These are phyloP conservation scores for Wickerhamiella bombiphila DNA, from an alignment of 805 yeast species.

Conservation along the genomic window DNA sequence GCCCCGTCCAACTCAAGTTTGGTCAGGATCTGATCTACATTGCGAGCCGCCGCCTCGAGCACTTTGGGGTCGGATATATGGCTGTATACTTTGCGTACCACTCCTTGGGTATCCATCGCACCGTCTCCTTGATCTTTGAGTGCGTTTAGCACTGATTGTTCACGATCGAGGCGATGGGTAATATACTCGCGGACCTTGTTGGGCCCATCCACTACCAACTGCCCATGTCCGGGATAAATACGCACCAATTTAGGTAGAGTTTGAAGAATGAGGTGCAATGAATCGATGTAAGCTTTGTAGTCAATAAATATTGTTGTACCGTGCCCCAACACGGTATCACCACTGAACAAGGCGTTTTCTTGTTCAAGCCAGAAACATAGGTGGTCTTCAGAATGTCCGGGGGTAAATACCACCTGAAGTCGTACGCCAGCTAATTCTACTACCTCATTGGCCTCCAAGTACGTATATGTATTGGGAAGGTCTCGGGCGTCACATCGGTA, in stretches of 20 bases:
- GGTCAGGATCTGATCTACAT: slow-evolving; percentile 20
- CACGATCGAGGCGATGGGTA: slow-evolving; percentile 24
- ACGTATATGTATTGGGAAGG: slow-evolving; percentile 3
- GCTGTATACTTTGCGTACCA: slow-evolving; percentile 19
- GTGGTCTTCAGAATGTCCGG: slow-evolving; percentile 28
- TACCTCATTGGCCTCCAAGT: slow-evolving; percentile 17
- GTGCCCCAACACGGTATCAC: slow-evolving; percentile 27
- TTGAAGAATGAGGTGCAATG: slow-evolving; percentile 19
- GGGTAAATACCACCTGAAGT: slow-evolving; percentile 21
- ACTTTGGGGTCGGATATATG: slow-evolving; percentile 17
- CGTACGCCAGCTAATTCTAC: slow-evolving; percentile 20
- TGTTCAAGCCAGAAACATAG: slow-evolving; percentile 23
- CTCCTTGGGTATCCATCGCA: slow-evolving; percentile 10
- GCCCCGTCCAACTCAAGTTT: slow-evolving; percentile 19
- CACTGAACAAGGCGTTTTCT: slow-evolving; percentile 23
- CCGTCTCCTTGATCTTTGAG: slow-evolving; percentile 8
- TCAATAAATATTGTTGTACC: slow-evolving; percentile 26
- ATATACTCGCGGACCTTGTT: slow-evolving; percentile 22
- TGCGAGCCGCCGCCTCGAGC: slow-evolving; percentile 22
- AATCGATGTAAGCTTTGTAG: slow-evolving; percentile 20
- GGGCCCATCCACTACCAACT: slow-evolving; percentile 21
- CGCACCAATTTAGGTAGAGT: slow-evolving; percentile 10
- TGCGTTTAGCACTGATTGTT: slow-evolving; percentile 18
- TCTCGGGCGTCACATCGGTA: slow-evolving; percentile 2
- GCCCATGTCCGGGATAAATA: slow-evolving; percentile 28